Evolutionary conservation across 441 rosid species (phyloP).

Genomic region (Gossypium aridum): DNA sequence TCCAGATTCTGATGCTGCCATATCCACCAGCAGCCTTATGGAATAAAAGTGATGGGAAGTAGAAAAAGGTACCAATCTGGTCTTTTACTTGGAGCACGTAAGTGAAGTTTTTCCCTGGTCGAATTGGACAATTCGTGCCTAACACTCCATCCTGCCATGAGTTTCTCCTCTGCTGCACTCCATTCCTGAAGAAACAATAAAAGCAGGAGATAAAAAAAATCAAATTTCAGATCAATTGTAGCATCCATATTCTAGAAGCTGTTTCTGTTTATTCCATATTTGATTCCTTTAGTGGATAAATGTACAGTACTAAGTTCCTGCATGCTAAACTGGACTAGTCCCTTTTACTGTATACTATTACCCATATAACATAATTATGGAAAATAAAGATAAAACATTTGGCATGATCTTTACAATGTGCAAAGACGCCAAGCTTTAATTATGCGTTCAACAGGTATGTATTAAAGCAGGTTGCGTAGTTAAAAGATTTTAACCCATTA

Average conservation of each 20-base stretch:
- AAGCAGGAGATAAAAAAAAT: neutral
- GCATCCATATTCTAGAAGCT: neutral
- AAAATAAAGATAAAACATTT: neutral
- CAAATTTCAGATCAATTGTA: neutral
- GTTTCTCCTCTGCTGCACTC: slow-evolving; percentile 56
- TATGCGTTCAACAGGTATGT: neutral
- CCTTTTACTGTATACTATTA: neutral
- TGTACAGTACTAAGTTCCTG: neutral
- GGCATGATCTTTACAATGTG: neutral
- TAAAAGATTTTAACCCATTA: neutral
- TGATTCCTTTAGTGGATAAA: neutral
- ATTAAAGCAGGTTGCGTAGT: neutral
- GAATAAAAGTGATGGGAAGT: slow-evolving; percentile 54
- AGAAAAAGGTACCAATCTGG: slow-evolving; percentile 60
- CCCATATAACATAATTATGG: neutral
- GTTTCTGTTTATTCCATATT: neutral
- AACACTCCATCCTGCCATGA: slow-evolving; percentile 63
- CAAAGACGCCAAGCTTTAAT: neutral
- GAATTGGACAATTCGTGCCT: slow-evolving; percentile 64
- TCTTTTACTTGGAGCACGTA: slow-evolving; percentile 55
- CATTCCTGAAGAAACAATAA: slow-evolving; percentile 35
- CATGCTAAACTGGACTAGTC: neutral
- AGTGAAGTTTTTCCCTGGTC: slow-evolving; percentile 55
- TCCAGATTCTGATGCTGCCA: slow-evolving; percentile 60
- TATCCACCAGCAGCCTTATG: slow-evolving; percentile 68